These are phyloP conservation scores for Aphanomyces euteiches DNA, from an alignment of 352 stramenopile genomes.

Conservation along the genomic window DNA sequence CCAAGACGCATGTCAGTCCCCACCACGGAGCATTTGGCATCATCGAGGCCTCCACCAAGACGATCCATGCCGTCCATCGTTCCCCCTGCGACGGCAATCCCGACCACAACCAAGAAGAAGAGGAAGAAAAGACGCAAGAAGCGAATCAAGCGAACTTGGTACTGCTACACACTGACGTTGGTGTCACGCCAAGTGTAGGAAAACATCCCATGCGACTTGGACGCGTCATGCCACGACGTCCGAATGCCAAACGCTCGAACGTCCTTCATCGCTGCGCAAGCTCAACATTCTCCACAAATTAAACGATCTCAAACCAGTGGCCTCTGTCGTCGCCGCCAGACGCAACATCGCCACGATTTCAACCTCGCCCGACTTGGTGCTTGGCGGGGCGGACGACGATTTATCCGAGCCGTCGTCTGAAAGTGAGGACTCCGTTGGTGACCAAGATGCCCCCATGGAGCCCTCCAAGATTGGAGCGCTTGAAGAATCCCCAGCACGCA, in stretches of 20 bases:
- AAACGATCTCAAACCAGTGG: not conserved
- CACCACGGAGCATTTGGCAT: too few species aligned
- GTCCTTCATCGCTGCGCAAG: not conserved
- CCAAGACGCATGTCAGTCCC: too few species aligned
- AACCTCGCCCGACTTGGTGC: too few species aligned
- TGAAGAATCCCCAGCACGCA: not conserved
- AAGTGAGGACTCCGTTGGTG: too few species aligned
- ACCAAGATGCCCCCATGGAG: too few species aligned
- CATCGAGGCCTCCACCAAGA: not conserved
- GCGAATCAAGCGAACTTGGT: conserved; percentile 22
- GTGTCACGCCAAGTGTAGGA: conserved; percentile 3
- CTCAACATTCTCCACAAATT: not conserved
- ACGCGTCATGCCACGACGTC: not conserved
- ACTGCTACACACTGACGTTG: not conserved
- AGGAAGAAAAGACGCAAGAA: conserved; percentile 10
- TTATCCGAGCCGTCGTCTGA: too few species aligned
- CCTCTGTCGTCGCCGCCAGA: not conserved
- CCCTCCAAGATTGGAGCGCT: too few species aligned
- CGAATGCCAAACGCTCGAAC: not conserved
- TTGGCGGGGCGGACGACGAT: too few species aligned
- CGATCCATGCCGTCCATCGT: not conserved
- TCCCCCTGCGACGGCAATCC: not conserved
- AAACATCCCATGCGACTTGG: conserved; percentile 26
- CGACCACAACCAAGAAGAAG: not conserved
- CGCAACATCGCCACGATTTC: not conserved